Evolutionary conservation across 148 eudicot species (phyloP).

Genomic region (Fallopia convolvulus): DNA sequence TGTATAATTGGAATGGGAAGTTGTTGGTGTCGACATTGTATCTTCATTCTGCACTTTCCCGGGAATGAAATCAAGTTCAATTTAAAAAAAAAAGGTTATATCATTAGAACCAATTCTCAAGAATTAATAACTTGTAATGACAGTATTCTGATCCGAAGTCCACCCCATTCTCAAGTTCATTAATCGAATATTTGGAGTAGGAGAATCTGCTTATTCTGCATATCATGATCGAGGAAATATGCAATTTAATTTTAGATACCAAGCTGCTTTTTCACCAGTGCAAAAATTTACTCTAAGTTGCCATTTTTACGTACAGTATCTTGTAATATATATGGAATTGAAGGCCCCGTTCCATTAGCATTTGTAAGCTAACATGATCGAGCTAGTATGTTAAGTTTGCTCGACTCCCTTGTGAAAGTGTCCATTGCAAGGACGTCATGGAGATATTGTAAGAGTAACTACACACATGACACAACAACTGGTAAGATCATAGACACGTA

Average conservation of each 20-base stretch:
- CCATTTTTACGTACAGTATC: not conserved
- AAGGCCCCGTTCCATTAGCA: not conserved
- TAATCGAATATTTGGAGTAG: not conserved
- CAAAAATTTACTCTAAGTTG: not conserved
- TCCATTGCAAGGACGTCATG: not conserved
- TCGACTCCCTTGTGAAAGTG: too few relatives aligned
- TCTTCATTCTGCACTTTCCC: not conserved
- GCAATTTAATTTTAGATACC: too few relatives aligned
- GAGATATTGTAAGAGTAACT: not conserved
- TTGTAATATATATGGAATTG: not conserved
- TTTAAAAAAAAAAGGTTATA: not conserved
- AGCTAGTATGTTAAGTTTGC: too few relatives aligned
- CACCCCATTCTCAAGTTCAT: not conserved
- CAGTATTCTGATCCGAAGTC: not conserved
- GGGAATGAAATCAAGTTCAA: not conserved
- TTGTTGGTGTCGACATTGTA: not conserved
- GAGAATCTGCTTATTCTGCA: not conserved
- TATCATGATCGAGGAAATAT: not conserved
- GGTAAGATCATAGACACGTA: too few relatives aligned
- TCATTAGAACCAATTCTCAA: not conserved
- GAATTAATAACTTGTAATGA: not conserved
- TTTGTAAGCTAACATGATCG: too few relatives aligned
- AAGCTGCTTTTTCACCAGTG: not conserved
- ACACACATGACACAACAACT: too few relatives aligned
- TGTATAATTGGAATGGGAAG: not conserved